A percentile compares a stretch with the other conserved stretches of the same genome.
Evolutionary conservation across 2,329 filamentous ascomycete genomes (phyloP).

Genomic region (Thielaviopsis populi): DNA sequence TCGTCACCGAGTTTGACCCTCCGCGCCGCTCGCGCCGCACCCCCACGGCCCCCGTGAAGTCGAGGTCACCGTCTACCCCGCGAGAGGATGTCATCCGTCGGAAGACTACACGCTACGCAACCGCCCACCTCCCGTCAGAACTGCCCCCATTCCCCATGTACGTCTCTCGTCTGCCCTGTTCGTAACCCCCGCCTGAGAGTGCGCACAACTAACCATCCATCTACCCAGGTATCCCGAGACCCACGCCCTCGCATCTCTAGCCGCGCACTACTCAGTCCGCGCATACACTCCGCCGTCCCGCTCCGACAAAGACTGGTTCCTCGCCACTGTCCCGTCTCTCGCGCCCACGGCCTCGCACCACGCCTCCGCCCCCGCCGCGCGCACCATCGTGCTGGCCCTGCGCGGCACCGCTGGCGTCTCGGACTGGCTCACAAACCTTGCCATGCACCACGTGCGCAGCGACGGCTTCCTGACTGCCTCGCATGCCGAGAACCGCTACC

Average conservation of each 20-base stretch:
- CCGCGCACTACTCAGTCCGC: slow-evolving; percentile 59
- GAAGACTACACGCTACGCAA: slow-evolving; percentile 66
- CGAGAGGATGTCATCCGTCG: slow-evolving; percentile 32
- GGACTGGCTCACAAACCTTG: slow-evolving; percentile 77
- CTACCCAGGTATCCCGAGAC: slow-evolving; percentile 51
- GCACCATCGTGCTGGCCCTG: slow-evolving; percentile 71
- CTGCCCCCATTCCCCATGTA: slow-evolving; percentile 55
- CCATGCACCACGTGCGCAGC: slow-evolving; percentile 51
- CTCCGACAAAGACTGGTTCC: slow-evolving; percentile 58
- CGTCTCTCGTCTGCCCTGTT: slow-evolving; percentile 20
- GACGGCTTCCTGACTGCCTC: slow-evolving; percentile 41
- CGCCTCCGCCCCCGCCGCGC: slow-evolving; percentile 29
- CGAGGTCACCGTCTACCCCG: neutral
- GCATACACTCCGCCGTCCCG: slow-evolving; percentile 63
- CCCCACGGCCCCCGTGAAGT: neutral
- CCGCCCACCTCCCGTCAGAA: slow-evolving; percentile 55
- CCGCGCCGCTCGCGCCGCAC: slow-evolving; percentile 21
- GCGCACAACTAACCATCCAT: neutral
- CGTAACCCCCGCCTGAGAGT: too few relatives aligned
- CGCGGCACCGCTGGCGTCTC: slow-evolving; percentile 65
- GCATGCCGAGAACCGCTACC: slow-evolving; percentile 53
- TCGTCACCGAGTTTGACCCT: neutral
- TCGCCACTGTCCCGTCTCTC: slow-evolving; percentile 68
- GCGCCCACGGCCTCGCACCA: slow-evolving; percentile 49
- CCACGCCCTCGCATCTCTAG: slow-evolving; percentile 63